These are phyloP conservation scores for Debaryomyces fabryi DNA, from an alignment of 1,139 yeast species.

Conservation along the genomic window DNA sequence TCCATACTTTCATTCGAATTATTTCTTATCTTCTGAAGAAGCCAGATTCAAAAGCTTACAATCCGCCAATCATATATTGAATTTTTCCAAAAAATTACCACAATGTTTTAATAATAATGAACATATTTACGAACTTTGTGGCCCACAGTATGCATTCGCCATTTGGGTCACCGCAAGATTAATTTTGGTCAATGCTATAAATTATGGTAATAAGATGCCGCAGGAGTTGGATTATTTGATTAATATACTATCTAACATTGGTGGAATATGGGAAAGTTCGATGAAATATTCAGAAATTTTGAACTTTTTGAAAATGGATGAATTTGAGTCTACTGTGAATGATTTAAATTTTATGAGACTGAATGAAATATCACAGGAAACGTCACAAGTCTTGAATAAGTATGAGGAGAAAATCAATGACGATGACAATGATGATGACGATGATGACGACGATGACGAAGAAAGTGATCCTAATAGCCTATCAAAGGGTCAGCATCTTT, in stretches of 20 bases:
- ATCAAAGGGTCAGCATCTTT: background rate
- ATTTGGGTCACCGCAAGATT: slow-evolving; percentile 24
- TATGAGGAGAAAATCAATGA: background rate
- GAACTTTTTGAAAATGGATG: slow-evolving; percentile 3
- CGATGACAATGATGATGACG: background rate
- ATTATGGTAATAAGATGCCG: slow-evolving; percentile 14
- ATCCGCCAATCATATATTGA: background rate
- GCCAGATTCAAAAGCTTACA: background rate
- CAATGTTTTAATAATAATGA: slow-evolving; percentile 1
- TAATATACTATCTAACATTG: slow-evolving; percentile 15
- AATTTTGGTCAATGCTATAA: slow-evolving; percentile 14
- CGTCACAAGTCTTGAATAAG: background rate
- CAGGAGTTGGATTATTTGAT: slow-evolving; percentile 18
- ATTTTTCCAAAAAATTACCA: background rate
- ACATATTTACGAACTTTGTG: slow-evolving; percentile 16
- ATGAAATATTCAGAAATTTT: slow-evolving; percentile 19
- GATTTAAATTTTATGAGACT: background rate
- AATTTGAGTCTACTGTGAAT: background rate
- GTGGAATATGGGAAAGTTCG: slow-evolving; percentile 20
- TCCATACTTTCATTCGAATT: slow-evolving; percentile 27
- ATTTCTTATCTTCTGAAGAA: slow-evolving; percentile 1
- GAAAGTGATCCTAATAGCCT: background rate
- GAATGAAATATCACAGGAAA: background rate
- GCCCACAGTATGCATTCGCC: slow-evolving; percentile 23
- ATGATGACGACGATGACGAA: background rate